phyloP scores from a whole-genome alignment of 2,329 filamentous ascomycete species.

The Venturiaceae sp. region DNA sequence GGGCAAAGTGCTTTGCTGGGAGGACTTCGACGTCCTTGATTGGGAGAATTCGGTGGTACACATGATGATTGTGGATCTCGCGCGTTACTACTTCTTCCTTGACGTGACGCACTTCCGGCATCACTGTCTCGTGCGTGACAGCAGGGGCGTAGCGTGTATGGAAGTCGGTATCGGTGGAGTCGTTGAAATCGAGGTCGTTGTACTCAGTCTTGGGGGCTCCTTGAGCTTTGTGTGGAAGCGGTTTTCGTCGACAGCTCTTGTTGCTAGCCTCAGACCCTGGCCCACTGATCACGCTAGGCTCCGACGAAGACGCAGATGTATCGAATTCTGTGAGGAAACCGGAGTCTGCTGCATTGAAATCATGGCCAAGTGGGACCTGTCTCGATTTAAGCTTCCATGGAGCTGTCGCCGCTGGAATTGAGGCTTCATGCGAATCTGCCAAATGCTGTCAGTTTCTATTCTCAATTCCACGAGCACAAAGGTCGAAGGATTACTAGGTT shows the following conservation, averaged over 20 bases:
- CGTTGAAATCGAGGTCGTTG: background rate
- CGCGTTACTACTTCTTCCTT: conserved; percentile 38
- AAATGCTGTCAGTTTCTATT: background rate
- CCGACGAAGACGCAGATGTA: background rate
- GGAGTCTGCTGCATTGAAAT: background rate
- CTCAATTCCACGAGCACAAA: background rate
- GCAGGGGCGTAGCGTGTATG: conserved; percentile 33
- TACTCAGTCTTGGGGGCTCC: background rate
- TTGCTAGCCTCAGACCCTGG: background rate
- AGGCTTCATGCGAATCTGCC: background rate
- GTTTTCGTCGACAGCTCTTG: background rate
- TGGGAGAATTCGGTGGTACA: conserved; percentile 43
- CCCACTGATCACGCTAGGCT: background rate
- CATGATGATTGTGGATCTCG: conserved; percentile 45
- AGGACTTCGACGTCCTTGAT: conserved; percentile 44
- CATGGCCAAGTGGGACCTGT: background rate
- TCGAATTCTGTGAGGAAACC: background rate
- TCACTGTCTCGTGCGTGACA: conserved; percentile 40
- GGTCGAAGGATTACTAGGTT: background rate
- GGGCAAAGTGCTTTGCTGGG: conserved; percentile 42
- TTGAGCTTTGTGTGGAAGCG: background rate
- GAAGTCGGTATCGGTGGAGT: conserved; percentile 19
- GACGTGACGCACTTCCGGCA: conserved; percentile 34
- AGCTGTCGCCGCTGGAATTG: background rate
- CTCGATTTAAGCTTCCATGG: background rate